Evolutionary conservation across 23 red algal genomes (phyloP), one percentile per base, ranked within the genome.

Genomic region (Cyanidiococcus yangmingshanensis): DNA sequence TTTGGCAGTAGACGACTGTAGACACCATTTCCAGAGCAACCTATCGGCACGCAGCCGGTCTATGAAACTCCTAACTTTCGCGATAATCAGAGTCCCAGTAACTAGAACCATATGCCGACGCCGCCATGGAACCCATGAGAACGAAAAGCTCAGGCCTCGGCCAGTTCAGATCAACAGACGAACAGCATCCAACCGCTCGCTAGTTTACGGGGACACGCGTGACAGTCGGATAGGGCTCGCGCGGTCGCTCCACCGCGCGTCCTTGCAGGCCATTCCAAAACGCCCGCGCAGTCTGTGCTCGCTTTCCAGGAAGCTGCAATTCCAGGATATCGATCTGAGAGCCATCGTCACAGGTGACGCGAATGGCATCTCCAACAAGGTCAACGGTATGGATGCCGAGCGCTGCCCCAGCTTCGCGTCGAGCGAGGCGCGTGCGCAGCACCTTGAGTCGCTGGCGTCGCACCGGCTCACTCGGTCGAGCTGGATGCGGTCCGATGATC

Each of bases 331-430:
- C 87, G 24, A 97, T 40, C 68, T 74, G 78, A 30, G 82, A 87
- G 36, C 93, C 93, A 75, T 97, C 93, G 58, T 89, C 93, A 45
- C 93, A 97, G 1, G 83, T 87, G 25, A 97, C 82, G 0, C 79
- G 84, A 27, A 97, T 51, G 21, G 34, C 76, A 1, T 85, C 75
- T 24, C 57, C 32, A 77, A 81, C 58, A 40, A 89, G 76, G 41
- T 21, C 31, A 21, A 97, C 84, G 24, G 85, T 76, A 74, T 97
- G 93, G 26, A 97, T 83, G 37, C 88, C 93, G 58, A 97, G 40
- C 39, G 80, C 86, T 30, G 83, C 58, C 7, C 85, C 81, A 12
- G 84, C 86, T 30, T 89, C 87, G 26, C 38, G 54, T 29, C 82
- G 80, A 37, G 79, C 71, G 30, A 97, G 76, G 1, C 83, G 68